These are phyloP conservation scores for Trypanosoma rangeli DNA, from an alignment of 208 protist species.

Conservation along the genomic window DNA sequence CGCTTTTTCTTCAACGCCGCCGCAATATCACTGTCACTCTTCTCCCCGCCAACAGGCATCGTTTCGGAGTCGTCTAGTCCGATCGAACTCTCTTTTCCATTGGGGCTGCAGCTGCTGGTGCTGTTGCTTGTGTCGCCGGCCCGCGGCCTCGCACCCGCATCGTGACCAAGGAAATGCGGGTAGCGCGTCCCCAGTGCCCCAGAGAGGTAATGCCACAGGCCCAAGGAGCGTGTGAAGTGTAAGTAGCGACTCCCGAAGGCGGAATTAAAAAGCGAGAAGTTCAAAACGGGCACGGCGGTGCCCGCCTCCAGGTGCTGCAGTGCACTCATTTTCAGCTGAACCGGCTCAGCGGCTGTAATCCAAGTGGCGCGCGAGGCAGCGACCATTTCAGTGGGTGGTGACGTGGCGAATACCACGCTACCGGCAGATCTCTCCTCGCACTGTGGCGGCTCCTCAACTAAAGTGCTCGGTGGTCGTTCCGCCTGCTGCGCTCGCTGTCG, in stretches of 20 bases:
- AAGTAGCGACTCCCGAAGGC: slow-evolving; percentile 14
- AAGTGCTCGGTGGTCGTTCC: background rate
- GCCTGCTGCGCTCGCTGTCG: background rate
- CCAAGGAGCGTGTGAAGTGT: slow-evolving; percentile 13
- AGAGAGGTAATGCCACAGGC: slow-evolving; percentile 19
- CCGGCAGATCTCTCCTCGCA: background rate
- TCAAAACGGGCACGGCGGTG: slow-evolving; percentile 19
- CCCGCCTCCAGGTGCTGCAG: background rate
- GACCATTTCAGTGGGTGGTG: background rate
- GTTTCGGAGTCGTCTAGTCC: slow-evolving; percentile 14
- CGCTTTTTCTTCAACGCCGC: background rate
- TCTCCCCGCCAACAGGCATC: slow-evolving; percentile 2
- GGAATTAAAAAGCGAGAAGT: slow-evolving; percentile 28
- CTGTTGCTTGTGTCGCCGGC: background rate
- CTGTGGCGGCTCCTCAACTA: background rate
- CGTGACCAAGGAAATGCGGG: background rate
- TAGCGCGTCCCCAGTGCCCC: background rate
- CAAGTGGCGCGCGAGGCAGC: background rate
- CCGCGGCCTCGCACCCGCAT: background rate
- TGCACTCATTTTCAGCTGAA: background rate
- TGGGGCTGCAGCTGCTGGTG: background rate
- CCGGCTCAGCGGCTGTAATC: background rate
- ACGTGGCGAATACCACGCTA: background rate
- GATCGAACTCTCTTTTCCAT: slow-evolving; percentile 15
- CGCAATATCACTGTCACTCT: background rate